phyloP scores from a whole-genome alignment of 2,329 filamentous ascomycete genomes.

The Colletotrichum zoysiae region DNA sequence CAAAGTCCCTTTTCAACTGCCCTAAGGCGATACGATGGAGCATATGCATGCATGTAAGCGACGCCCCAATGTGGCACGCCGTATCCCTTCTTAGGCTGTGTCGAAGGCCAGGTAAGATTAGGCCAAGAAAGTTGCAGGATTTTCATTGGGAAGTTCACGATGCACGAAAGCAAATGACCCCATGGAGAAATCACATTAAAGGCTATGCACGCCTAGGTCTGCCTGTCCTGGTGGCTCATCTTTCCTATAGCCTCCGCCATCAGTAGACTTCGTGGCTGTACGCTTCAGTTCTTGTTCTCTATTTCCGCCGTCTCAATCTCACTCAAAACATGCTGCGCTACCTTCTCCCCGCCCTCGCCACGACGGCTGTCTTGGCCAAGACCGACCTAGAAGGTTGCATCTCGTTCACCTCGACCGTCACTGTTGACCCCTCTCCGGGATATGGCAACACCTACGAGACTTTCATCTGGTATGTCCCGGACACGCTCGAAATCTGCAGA shows the following conservation, averaged over 20 bases:
- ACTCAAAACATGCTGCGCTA: slow-evolving; percentile 9
- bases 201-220: background rate
- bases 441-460: slow-evolving; percentile 54
- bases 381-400: slow-evolving; percentile 63
- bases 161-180: no score
- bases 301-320: background rate
- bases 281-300: no score
- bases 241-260: background rate
- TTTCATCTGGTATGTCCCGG: slow-evolving; percentile 71
- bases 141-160: background rate
- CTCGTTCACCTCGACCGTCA: slow-evolving; percentile 47
- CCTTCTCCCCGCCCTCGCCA: slow-evolving; percentile 45
- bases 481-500: slow-evolving; percentile 72
- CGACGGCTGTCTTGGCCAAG: slow-evolving; percentile 52
- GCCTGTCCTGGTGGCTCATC: background rate
- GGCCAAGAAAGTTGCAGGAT: background rate
- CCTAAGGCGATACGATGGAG: background rate
- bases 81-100: background rate
- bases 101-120: background rate
- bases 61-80: slow-evolving; percentile 11
- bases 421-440: slow-evolving; percentile 38
- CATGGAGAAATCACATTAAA: background rate
- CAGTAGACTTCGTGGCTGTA: background rate
- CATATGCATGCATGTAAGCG: slow-evolving; percentile 11
- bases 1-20: background rate